Evolutionary conservation across 345 rosid species (phyloP).

Genomic region (Eucalyptus victrix): DNA sequence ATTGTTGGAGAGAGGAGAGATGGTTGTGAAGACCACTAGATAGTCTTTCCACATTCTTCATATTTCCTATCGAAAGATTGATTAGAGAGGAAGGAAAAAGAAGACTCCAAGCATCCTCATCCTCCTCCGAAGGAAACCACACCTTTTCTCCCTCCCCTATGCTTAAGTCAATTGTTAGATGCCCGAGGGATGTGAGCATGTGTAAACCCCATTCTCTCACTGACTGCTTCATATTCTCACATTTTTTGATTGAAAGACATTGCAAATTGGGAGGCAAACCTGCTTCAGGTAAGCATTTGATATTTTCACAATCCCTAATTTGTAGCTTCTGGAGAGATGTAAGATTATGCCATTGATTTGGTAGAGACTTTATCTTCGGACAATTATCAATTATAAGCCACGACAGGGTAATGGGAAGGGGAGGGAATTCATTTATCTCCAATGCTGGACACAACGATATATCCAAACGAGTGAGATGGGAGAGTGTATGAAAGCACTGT

Average conservation of each 20-base stretch:
- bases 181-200: fast-evolving
- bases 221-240: neutral
- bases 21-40: neutral
- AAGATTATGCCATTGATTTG: neutral
- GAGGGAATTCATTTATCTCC: too few species aligned
- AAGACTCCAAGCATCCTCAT: neutral
- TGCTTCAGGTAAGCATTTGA: neutral
- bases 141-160: neutral
- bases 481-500: neutral
- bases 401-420: neutral
- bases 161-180: neutral
- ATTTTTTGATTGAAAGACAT: neutral
- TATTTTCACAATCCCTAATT: neutral
- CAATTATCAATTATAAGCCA: neutral
- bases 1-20: neutral
- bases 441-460: neutral
- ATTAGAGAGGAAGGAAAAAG: neutral
- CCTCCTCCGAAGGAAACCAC: neutral
- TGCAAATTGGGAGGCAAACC: neutral
- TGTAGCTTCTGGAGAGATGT: neutral
- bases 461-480: neutral
- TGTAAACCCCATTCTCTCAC: neutral
- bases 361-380: neutral
- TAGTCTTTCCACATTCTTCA: neutral
- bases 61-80: fast-evolving